These are phyloP conservation scores for Podospora pseudocomata DNA, from an alignment of 495 filamentous ascomycete genomes.

Conservation along the genomic window DNA sequence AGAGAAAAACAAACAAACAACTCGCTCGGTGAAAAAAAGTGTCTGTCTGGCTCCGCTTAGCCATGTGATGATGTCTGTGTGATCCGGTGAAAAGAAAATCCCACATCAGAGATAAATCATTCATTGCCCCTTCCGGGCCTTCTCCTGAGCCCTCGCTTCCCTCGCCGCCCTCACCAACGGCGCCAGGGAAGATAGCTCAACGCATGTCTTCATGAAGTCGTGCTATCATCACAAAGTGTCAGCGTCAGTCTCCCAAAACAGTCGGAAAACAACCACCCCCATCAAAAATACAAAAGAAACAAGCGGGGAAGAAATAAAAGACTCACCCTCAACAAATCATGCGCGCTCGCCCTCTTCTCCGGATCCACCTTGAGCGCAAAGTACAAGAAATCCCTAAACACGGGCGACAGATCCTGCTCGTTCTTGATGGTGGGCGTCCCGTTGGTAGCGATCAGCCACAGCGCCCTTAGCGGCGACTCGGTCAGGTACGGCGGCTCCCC, in stretches of 20 bases:
- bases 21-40: not conserved
- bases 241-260: not conserved
- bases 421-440: conserved; percentile 95
- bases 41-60: not conserved
- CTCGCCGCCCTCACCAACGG: conserved; percentile 86
- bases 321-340: conserved; percentile 83
- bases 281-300: no score
- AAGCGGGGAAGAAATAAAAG: not conserved
- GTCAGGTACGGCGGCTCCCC: conserved; percentile 96
- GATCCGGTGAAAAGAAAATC: conserved; percentile 1
- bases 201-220: conserved; percentile 83
- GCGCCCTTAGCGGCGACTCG: conserved; percentile 85
- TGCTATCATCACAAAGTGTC: conserved; percentile 55
- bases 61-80: not conserved
- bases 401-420: conserved; percentile 70
- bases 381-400: conserved; percentile 85
- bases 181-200: conserved; percentile 57
- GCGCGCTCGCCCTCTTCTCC: conserved; percentile 90
- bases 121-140: conserved; percentile 60
- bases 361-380: conserved; percentile 93
- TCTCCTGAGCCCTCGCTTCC: conserved; percentile 77
- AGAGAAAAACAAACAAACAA: not conserved
- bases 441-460: conserved; percentile 96
- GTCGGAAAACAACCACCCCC: no score
- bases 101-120: not conserved